Base-by-base conservation (phyloP, 768 basidiomycete genomes). In the Serendipita vermifera region DNA sequence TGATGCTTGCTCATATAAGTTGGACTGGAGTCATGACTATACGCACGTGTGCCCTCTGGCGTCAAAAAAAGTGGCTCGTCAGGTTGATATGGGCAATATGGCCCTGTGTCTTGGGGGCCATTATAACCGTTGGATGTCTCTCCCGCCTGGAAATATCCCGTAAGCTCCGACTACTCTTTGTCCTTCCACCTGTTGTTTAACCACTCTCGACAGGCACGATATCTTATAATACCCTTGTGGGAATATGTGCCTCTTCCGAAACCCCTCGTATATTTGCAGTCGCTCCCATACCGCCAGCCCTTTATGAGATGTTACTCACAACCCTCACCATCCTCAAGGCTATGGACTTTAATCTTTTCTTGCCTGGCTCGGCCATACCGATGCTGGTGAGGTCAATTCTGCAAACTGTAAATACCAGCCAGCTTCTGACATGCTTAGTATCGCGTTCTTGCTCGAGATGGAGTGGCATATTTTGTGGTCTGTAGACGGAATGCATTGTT, bases 1-100 rank as follows among this genome's bases (percentile, higher is more conserved):
- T 51, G 26, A 29, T 31, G 7, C 29, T 51, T 11, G 46, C 24
- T 29, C 46, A 51, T 29, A 22, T 51, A 15, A 31, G 46, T 51
- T 51, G 46, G 46, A 51, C 46, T 27, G 27, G 46, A 24, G 17
- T 51, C 5, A 51, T 51, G 46, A 51, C 46, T 7, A 22, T 51
- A 15, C 20, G 46, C 9, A 31, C 32, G 22, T 22, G n/a, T 15
- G 46, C 46, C 5, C 46, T 51, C 15, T 51, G 46, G 46, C 17
- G 29, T 5, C 24, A 7, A 29, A 20, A 51, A n/a, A 20, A 20
- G 29, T 31, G 27, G n/a, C 46, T 51, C 7, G 46, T 51, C 27
- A 22, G 24, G 17, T 31, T 51, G 22, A 26, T 51, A 22, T 51
- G 46, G 46, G 26, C 3, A n/a, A 9, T 51, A n/a, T 51, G 46